Evolutionary conservation across 2,329 filamentous ascomycete species (phyloP), one percentile per base, ranked within the genome.

Genomic region (Ceratocystiopsis brevicomis): DNA sequence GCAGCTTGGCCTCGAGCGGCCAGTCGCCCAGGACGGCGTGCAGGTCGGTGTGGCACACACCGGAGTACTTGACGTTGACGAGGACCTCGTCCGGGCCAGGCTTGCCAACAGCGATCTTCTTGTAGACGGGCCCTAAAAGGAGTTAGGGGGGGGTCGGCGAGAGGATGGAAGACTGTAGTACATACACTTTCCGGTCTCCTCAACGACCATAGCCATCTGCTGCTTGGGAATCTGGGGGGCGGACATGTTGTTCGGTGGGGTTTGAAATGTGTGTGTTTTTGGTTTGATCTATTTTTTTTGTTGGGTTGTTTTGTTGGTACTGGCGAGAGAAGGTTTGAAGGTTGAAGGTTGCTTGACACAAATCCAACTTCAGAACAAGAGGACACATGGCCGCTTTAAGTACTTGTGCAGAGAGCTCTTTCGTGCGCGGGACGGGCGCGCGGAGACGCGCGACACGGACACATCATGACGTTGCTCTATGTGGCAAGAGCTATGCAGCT

Each of bases 121-220:
- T 48, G 71, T 80, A 84, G 47, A 73, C 61, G 54, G 75, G 65
- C 52, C 74, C 73, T 77, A n/a, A n/a, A n/a, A n/a, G n/a, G n/a
- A n/a, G n/a, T n/a, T n/a, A n/a, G n/a, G n/a, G n/a, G n/a, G n/a
- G n/a, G n/a, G n/a, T n/a, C n/a, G n/a, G n/a, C n/a, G n/a, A n/a
- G n/a, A n/a, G n/a, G n/a, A n/a, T n/a, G n/a, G n/a, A n/a, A n/a
- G n/a, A n/a, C n/a, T n/a, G n/a, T n/a, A 9, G 11, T 57, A 65
- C 72, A 56, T 67, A 67, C 78, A 73, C 44, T 77, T 78, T 52
- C 82, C 85, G 45, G 71, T 78, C 69, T 85, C 73, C 63, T 93
- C 82, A 54, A 90, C 69, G 53, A 96, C 83, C 63, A 90, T 82
- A 42, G 88, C 88, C 84, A 81, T 92, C 68, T 96, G 88, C 61